Evolutionary conservation across 2,329 filamentous ascomycete species (phyloP).

Genomic region (Phyllosticta citribraziliensis): DNA sequence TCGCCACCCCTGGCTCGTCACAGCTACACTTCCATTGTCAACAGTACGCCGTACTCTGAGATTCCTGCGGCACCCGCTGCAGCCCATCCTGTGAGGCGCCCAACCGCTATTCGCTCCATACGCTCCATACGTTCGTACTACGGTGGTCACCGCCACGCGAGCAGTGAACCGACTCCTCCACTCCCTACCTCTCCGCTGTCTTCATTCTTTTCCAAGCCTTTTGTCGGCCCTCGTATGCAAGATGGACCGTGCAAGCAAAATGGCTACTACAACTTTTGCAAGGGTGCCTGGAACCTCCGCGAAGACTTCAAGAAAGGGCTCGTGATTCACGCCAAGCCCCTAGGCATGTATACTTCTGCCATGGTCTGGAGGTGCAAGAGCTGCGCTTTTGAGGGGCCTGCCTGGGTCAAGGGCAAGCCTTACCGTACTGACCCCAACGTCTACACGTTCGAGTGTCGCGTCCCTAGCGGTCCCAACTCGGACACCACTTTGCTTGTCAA

Average conservation of each 20-base stretch:
- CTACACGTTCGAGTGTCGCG: slow-evolving; percentile 10
- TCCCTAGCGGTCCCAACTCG: neutral
- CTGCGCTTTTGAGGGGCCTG: slow-evolving; percentile 26
- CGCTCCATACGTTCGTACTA: neutral
- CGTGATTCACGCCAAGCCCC: slow-evolving; percentile 19
- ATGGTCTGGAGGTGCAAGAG: slow-evolving; percentile 26
- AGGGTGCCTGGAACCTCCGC: slow-evolving; percentile 28
- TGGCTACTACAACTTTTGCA: slow-evolving; percentile 33
- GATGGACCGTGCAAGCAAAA: slow-evolving; percentile 30
- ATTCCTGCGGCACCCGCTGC: neutral
- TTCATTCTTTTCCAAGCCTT: neutral
- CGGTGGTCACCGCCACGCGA: neutral
- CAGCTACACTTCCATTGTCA: slow-evolving; percentile 8
- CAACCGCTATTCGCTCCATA: neutral
- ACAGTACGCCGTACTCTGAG: neutral
- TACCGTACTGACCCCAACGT: slow-evolving; percentile 22
- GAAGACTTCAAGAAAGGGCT: slow-evolving; percentile 27
- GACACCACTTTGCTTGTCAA: neutral
- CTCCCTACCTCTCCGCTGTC: neutral
- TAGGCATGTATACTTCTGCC: slow-evolving; percentile 25
- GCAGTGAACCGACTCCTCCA: neutral
- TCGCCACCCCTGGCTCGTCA: slow-evolving; percentile 3
- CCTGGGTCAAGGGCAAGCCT: slow-evolving; percentile 17
- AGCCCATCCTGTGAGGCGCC: neutral
- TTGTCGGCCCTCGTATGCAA: neutral